Evolutionary conservation across 2,329 filamentous ascomycete genomes (phyloP).

Genomic region (Beauveria caledonica): DNA sequence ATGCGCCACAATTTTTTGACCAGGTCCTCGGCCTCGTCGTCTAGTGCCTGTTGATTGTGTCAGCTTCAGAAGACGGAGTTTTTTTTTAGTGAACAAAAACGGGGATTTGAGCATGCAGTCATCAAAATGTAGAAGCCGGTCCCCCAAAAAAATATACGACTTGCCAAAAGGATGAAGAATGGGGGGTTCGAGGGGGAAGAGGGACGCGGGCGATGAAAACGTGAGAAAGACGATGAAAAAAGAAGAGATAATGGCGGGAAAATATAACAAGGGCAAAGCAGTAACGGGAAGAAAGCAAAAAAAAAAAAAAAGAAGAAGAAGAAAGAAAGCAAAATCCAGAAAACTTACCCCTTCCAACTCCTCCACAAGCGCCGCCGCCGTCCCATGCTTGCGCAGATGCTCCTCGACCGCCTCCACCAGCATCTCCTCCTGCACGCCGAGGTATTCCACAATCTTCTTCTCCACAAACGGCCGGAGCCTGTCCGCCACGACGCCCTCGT

Average conservation of each 20-base stretch:
- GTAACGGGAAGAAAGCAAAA: not conserved
- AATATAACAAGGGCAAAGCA: not conserved
- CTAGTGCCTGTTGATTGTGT: slow-evolving; percentile 56
- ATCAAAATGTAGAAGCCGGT: not conserved
- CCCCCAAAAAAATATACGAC: too few relatives aligned
- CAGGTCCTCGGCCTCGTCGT: slow-evolving; percentile 88
- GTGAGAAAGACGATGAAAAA: too few relatives aligned
- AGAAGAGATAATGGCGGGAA: not conserved
- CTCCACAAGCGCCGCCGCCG: slow-evolving; percentile 72
- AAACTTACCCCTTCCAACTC: slow-evolving; percentile 71
- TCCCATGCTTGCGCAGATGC: slow-evolving; percentile 67
- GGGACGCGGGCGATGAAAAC: too few relatives aligned
- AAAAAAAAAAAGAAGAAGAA: not conserved
- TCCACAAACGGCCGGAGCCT: slow-evolving; percentile 92
- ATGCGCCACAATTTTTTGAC: slow-evolving; percentile 98
- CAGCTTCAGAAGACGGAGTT: not conserved
- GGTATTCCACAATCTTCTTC: slow-evolving; percentile 95
- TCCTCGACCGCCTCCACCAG: slow-evolving; percentile 88
- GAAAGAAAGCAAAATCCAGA: not conserved
- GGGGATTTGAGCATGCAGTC: not conserved
- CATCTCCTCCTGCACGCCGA: slow-evolving; percentile 94
- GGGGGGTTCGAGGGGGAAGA: not conserved
- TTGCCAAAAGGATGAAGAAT: too few relatives aligned
- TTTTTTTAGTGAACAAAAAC: not conserved
- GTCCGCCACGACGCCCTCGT: slow-evolving; percentile 70